phyloP scores from a whole-genome alignment of 2,329 filamentous ascomycete genomes.

The Aspergillus sp. region DNA sequence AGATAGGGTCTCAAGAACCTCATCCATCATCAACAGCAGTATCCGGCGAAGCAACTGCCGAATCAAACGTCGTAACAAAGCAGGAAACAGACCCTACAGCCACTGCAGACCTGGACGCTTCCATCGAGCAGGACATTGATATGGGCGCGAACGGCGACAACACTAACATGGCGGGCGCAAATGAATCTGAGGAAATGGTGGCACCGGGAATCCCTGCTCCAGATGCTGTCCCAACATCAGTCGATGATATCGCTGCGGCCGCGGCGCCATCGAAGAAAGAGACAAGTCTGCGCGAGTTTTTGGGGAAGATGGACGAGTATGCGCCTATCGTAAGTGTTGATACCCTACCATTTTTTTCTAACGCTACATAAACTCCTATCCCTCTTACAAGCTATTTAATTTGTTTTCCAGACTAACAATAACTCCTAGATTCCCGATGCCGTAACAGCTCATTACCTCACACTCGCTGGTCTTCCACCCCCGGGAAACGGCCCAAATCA shows the following conservation, averaged over 20 bases:
- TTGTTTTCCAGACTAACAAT: slow-evolving; percentile 5
- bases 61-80: slow-evolving; percentile 14
- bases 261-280: slow-evolving; percentile 76
- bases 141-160: slow-evolving; percentile 22
- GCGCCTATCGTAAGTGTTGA: slow-evolving; percentile 75
- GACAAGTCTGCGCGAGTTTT: slow-evolving; percentile 83
- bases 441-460: slow-evolving; percentile 97
- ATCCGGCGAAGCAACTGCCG: slow-evolving; percentile 11
- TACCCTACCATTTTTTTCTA: not conserved
- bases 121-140: slow-evolving; percentile 34
- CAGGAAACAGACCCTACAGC: slow-evolving; percentile 20
- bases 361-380: too few species aligned
- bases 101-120: slow-evolving; percentile 24
- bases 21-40: slow-evolving; percentile 14
- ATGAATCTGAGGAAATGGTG: slow-evolving; percentile 7
- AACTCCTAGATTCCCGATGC: slow-evolving; percentile 82
- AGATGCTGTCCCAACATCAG: slow-evolving; percentile 11
- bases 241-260: slow-evolving; percentile 45
- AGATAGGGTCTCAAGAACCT: slow-evolving; percentile 11
- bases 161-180: slow-evolving; percentile 12
- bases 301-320: slow-evolving; percentile 97
- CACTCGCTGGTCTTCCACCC: slow-evolving; percentile 86
- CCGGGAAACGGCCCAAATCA: slow-evolving; percentile 77
- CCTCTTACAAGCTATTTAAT: not conserved
- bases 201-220: slow-evolving; percentile 11